Evolutionary conservation across 306 rosid species (phyloP).

Genomic region (Mucuna pruriens): DNA sequence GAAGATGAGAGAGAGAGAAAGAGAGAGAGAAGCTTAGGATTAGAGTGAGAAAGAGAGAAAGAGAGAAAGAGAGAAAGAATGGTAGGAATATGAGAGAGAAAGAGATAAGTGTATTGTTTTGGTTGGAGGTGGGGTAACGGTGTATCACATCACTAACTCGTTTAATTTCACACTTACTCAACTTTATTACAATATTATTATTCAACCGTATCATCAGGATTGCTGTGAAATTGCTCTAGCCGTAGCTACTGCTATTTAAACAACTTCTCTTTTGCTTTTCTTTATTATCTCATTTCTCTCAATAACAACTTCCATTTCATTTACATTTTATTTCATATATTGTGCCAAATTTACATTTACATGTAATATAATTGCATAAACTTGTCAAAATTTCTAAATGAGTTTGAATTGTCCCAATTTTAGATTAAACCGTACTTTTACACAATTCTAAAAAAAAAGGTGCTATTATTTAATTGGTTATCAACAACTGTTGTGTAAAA

Average conservation of each 20-base stretch:
- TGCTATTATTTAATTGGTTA: background rate
- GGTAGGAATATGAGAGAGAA: constrained; percentile 29
- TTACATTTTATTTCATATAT: too few relatives aligned
- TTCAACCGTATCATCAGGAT: background rate
- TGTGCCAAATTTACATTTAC: background rate
- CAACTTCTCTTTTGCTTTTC: too few relatives aligned
- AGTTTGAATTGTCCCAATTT: background rate
- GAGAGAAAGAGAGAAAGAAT: background rate
- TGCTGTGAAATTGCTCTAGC: background rate
- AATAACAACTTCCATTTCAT: too few relatives aligned
- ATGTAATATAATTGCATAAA: background rate
- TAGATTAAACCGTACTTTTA: background rate
- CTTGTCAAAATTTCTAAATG: background rate
- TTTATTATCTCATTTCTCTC: too few relatives aligned
- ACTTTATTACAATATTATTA: background rate
- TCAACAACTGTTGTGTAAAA: background rate
- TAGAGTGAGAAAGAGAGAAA: background rate
- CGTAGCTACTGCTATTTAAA: too few relatives aligned
- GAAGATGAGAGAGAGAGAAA: background rate
- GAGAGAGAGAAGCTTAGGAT: constrained; percentile 25
- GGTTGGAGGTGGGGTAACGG: constrained; percentile 42
- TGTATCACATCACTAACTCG: constrained; percentile 24
- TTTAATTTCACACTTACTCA: constrained; percentile 26
- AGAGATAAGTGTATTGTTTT: constrained; percentile 27
- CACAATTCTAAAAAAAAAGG: too few relatives aligned